Evolutionary conservation across 2,329 filamentous ascomycete genomes (phyloP).

Genomic region (Aspergillus calidoustus): DNA sequence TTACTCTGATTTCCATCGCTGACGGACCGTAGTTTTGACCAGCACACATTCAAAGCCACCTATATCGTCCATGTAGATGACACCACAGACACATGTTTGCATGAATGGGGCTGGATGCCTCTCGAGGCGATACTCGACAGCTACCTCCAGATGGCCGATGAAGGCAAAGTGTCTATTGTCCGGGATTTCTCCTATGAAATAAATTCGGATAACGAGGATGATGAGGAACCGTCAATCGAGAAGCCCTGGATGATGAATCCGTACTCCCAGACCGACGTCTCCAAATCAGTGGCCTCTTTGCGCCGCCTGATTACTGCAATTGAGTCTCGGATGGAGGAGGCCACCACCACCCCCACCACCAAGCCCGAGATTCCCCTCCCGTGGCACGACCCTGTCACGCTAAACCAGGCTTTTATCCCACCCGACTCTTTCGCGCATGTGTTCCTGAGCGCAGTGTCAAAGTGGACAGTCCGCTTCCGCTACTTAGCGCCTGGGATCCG

Average conservation of each 20-base stretch:
- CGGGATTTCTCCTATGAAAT: not conserved
- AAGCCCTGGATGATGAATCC: not conserved
- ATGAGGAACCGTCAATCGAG: too few species aligned
- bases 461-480: conserved; percentile 15
- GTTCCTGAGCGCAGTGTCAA: not conserved
- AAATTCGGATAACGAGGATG: too few species aligned
- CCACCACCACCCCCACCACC: not conserved
- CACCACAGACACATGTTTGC: conserved; percentile 1
- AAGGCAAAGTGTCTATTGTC: conserved; percentile 14
- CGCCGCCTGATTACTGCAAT: conserved; percentile 13
- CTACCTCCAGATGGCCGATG: conserved; percentile 18
- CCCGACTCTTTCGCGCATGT: not conserved
- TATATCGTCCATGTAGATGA: conserved; percentile 17
- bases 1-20: not conserved
- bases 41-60: conserved; percentile 16
- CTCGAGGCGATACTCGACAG: conserved; percentile 20
- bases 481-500: conserved; percentile 26
- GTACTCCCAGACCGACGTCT: conserved; percentile 11
- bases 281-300: conserved; percentile 11
- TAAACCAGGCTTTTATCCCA: not conserved
- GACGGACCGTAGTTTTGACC: conserved; percentile 15
- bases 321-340: not conserved
- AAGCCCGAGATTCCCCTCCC: not conserved
- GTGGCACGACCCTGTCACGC: conserved; percentile 13
- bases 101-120: conserved; percentile 21